A percentile compares a stretch with the other conserved stretches of the same genome.
Conservation (phyloP, 495 filamentous ascomycete genomes). For the Neurospora cerealis region DNA sequence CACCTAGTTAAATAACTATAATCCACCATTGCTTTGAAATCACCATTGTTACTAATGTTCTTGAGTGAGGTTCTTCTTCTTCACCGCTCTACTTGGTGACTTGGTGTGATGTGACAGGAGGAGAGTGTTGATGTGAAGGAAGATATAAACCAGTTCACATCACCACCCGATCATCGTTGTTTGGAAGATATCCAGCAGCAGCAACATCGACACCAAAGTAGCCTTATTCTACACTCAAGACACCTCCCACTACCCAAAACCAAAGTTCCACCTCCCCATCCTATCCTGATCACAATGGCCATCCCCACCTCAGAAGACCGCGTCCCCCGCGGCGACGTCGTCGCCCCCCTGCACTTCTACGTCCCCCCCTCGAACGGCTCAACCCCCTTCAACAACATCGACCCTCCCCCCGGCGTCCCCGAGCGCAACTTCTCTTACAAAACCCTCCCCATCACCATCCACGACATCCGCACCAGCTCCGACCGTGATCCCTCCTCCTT, state of each 20-base stretch:
- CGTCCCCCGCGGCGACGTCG: constrained; percentile 59
- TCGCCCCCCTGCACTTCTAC: constrained; percentile 60
- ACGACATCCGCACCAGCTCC: constrained; percentile 46
- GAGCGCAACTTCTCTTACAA: constrained; percentile 52
- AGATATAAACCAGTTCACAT: neutral
- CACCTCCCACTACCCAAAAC: neutral
- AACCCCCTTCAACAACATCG: constrained; percentile 61
- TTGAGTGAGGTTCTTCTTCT: neutral
- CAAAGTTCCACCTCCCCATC: neutral
- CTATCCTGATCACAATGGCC: neutral
- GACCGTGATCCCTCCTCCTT: constrained; percentile 31
- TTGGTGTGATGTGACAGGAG: neutral
- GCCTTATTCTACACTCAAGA: neutral
- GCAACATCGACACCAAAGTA: neutral
- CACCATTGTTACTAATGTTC: neutral
- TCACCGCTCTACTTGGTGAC: neutral
- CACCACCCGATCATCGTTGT: neutral
- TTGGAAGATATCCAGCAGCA: neutral
- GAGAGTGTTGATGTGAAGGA: neutral
- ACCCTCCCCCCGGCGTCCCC: constrained; percentile 47
- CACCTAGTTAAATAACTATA: neutral
- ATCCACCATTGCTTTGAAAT: neutral
- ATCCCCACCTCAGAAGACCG: constrained; percentile 3
- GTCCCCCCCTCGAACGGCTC: constrained; percentile 51
- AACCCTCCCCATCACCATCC: constrained; percentile 39